phyloP scores from a whole-genome alignment of 495 filamentous ascomycete species.

The Aspergillus homomorphus region DNA sequence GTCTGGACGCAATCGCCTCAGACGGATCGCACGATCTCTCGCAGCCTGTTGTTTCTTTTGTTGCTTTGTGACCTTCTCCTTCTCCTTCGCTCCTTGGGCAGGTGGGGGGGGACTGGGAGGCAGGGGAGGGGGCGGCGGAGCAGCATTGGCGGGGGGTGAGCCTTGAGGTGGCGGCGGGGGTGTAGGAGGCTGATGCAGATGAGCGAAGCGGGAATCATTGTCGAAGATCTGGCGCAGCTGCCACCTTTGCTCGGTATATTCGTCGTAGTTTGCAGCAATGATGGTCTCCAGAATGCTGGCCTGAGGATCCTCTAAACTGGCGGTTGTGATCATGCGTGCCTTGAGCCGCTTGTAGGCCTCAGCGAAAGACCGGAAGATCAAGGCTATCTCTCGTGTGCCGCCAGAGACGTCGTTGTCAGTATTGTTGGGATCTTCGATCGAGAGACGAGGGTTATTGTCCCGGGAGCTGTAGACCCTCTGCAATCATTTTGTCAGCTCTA shows the following conservation, averaged over 20 bases:
- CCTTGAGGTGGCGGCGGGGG: conserved; percentile 30
- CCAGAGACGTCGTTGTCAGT: conserved; percentile 80
- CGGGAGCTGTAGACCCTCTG: conserved; percentile 23
- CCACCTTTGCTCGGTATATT: conserved; percentile 61
- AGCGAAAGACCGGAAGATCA: conserved; percentile 62
- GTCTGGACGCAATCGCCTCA: conserved; percentile 31
- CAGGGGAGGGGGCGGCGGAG: conserved; percentile 25
- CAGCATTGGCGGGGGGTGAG: conserved; percentile 22
- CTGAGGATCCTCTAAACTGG: conserved; percentile 20
- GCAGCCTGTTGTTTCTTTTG: conserved; percentile 25
- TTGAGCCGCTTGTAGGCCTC: conserved; percentile 57
- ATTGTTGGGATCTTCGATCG: conserved; percentile 87
- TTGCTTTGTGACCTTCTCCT: conserved; percentile 25
- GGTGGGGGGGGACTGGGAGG: conserved; percentile 15
- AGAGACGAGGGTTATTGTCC: conserved; percentile 54
- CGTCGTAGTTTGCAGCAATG: conserved; percentile 68
- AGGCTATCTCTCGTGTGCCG: conserved; percentile 61
- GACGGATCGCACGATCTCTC: conserved; percentile 28
- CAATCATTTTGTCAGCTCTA: conserved; percentile 5
- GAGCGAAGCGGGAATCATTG: conserved; percentile 35
- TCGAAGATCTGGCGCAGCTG: conserved; percentile 48
- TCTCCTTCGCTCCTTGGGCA: conserved; percentile 15
- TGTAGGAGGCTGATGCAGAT: conserved; percentile 27
- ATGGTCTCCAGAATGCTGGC: conserved; percentile 62
- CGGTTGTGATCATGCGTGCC: conserved; percentile 51